Evolutionary conservation across 306 rosid species (phyloP).

Genomic region (Purshia tridentata): DNA sequence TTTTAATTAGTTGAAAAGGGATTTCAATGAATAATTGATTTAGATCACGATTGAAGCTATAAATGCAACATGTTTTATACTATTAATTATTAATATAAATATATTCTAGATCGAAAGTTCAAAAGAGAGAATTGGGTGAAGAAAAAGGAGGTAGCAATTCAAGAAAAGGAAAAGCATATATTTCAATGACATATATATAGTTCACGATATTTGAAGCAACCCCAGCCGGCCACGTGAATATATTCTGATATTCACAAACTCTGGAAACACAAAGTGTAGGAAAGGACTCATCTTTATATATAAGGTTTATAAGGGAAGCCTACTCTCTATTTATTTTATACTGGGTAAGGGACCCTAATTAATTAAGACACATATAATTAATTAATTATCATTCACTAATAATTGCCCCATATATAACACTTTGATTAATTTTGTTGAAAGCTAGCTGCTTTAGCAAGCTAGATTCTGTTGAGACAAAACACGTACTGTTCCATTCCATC

Average conservation of each 20-base stretch:
- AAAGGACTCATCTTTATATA: background rate
- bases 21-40: no score
- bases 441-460: conserved; percentile 2
- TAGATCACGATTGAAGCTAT: no score
- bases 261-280: background rate
- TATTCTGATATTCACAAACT: background rate
- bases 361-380: background rate
- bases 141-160: background rate
- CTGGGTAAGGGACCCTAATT: background rate
- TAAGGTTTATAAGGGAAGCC: background rate
- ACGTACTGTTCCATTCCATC: background rate
- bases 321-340: background rate
- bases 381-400: conserved; percentile 13
- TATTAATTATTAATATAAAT: no score
- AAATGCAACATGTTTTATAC: no score
- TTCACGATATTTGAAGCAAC: conserved; percentile 1
- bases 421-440: background rate
- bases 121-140: background rate
- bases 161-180: background rate
- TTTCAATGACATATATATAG: background rate
- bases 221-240: conserved; percentile 8
- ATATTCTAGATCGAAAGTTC: no score
- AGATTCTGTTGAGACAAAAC: conserved; percentile 8
- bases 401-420: background rate
- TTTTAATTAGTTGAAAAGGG: no score